Evolutionary conservation across 352 stramenopile species (phyloP), one percentile per base, ranked within the genome.

Genomic region (Globisporangium viniferum): DNA sequence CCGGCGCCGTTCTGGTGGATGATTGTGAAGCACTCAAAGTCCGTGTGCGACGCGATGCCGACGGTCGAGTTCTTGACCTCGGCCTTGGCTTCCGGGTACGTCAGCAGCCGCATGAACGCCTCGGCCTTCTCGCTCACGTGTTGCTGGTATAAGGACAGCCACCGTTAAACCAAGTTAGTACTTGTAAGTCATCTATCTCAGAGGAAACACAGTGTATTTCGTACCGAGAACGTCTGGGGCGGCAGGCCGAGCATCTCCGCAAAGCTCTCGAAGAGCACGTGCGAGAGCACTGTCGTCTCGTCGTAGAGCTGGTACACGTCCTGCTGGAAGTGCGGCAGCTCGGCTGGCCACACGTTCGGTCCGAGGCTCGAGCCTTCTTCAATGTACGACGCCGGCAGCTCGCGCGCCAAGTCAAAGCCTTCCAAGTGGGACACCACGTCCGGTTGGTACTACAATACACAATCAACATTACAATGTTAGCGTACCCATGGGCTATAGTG

Each of bases 1-100:
- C 87, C 87, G 44, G 81, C 70, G 39, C 80, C 86, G 57, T 92
- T 94, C 66, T 95, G 87, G 62, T 95, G 87, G 67, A 95, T 92
- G 64, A 93, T 84, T 29, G 85, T 95, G 53, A 95, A 93, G 62
- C 81, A 92, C 72, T 95, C 87, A 64, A 93, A 93, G 62, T 93
- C 87, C 41, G 87, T 95, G 71, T 95, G 87, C 22, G 85, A 91
- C 4, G 85, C 80, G 69, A 95, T 93, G 33, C 87, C 87, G 10
- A 95, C 83, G 2, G 77, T 88, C 46, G 80, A 82, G 64, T 87
- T 86, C 63, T 88, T 79, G n/a, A 78, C 71, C 1, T 64, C 46
- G 0, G 74, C 70, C 10, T 82, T 68, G 9, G 71, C 78, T 67
- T 90, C 76, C 3, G 84, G 85, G 72, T 92, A 93, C 54, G 82